phyloP scores from a whole-genome alignment of 2,329 filamentous ascomycete species.

The Atkinsonella hypoxylon region DNA sequence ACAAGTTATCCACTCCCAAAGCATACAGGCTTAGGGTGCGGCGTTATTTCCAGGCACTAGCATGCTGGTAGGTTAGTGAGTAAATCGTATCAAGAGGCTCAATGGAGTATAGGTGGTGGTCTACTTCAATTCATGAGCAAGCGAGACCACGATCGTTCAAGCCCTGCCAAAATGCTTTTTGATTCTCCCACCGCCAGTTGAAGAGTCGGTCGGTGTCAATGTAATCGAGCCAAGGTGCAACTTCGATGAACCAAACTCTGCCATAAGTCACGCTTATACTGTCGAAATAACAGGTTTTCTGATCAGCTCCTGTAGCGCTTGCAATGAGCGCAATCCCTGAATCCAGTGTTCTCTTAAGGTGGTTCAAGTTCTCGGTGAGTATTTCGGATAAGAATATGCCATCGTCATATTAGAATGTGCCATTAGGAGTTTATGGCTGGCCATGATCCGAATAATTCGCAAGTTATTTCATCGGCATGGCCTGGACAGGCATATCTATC shows the following conservation, averaged over 20 bases:
- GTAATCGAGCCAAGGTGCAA: conserved; percentile 37
- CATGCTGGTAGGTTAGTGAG: no score
- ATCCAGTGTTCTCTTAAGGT: conserved; percentile 32
- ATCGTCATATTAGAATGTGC: conserved; percentile 12
- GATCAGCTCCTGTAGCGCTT: neutral
- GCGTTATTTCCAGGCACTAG: no score
- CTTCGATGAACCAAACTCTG: conserved; percentile 29
- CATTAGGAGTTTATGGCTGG: conserved; percentile 21
- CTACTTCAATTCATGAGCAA: no score
- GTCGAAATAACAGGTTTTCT: conserved; percentile 11
- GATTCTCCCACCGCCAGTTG: conserved; percentile 38
- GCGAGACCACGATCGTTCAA: conserved; percentile 8
- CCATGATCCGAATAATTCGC: conserved; percentile 15
- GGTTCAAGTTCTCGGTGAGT: conserved; percentile 34
- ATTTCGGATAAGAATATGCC: conserved; percentile 36
- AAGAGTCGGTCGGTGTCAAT: conserved; percentile 38
- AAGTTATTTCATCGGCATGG: conserved; percentile 2
- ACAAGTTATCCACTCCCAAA: no score
- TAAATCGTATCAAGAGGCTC: no score
- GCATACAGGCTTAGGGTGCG: no score
- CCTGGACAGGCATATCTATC: conserved; percentile 4
- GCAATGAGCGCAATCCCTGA: conserved; percentile 27
- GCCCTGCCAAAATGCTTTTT: conserved; percentile 39
- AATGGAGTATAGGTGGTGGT: no score
- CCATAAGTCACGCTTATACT: conserved; percentile 25